These are phyloP conservation scores for Pachyrhizus erosus DNA, from an alignment of 306 rosid species.

Conservation along the genomic window DNA sequence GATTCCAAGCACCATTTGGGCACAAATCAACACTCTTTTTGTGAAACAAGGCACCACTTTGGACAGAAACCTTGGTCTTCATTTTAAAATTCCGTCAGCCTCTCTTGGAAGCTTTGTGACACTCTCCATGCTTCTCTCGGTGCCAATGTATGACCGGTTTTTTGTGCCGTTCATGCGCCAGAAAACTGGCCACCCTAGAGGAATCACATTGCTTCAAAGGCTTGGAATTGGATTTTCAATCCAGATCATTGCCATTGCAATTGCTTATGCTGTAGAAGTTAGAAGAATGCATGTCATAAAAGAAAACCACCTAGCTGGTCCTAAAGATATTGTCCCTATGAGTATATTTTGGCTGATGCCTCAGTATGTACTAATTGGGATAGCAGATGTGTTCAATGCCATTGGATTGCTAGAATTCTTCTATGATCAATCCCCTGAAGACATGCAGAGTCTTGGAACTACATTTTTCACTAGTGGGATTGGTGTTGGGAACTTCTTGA, in stretches of 20 bases:
- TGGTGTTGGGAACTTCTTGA: slow-evolving; percentile 83
- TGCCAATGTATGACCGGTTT: slow-evolving; percentile 77
- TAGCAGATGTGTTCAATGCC: slow-evolving; percentile 79
- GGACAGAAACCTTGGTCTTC: slow-evolving; percentile 61
- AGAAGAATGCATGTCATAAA: slow-evolving; percentile 67
- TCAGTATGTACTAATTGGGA: slow-evolving; percentile 83
- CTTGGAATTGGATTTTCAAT: slow-evolving; percentile 81
- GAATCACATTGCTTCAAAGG: slow-evolving; percentile 86
- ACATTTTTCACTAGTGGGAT: slow-evolving; percentile 74
- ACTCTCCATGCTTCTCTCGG: slow-evolving; percentile 71
- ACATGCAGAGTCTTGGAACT: slow-evolving; percentile 90
- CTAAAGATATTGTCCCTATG: slow-evolving; percentile 68
- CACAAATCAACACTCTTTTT: slow-evolving; percentile 81
- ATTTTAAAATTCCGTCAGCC: slow-evolving; percentile 82
- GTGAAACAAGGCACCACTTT: slow-evolving; percentile 95
- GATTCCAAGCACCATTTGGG: slow-evolving; percentile 85
- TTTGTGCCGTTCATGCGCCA: slow-evolving; percentile 73
- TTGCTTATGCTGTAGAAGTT: slow-evolving; percentile 73
- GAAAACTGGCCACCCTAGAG: slow-evolving; percentile 78
- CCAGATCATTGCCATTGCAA: slow-evolving; percentile 67
- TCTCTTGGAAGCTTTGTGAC: slow-evolving; percentile 77
- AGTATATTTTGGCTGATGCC: slow-evolving; percentile 81
- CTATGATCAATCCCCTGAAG: slow-evolving; percentile 91
- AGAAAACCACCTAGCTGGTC: slow-evolving; percentile 45
- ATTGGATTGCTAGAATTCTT: slow-evolving; percentile 88